Percentiles rank a stretch among this genome's conserved stretches.
Conservation (phyloP, 192 early-diverging fungal genomes). For the Coemansia sp. region DNA sequence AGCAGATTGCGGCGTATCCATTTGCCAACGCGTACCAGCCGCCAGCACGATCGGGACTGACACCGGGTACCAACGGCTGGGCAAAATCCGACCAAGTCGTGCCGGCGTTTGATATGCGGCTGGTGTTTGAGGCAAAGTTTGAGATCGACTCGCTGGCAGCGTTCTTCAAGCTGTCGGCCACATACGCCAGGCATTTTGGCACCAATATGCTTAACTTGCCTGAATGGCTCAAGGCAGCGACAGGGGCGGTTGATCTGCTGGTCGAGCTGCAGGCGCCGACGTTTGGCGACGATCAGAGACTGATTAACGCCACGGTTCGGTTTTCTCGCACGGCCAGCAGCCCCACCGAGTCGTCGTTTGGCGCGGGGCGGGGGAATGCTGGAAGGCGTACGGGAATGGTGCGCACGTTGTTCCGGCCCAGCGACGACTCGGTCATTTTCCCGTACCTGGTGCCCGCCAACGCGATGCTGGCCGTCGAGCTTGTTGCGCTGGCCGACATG, state of each 20-base stretch:
- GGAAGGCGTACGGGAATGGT: slow-evolving; percentile 42
- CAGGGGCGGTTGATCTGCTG: slow-evolving; percentile 31
- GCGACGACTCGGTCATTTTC: slow-evolving; percentile 56
- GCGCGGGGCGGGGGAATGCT: slow-evolving; percentile 42
- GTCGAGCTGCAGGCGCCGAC: slow-evolving; percentile 47
- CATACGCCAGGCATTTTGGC: slow-evolving; percentile 41
- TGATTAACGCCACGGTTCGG: slow-evolving; percentile 25
- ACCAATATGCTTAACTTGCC: slow-evolving; percentile 13
- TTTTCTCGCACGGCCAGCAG: slow-evolving; percentile 22
- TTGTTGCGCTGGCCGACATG: slow-evolving; percentile 44
- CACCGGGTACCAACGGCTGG: slow-evolving; percentile 18
- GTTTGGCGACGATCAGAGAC: slow-evolving; percentile 16
- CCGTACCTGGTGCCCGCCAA: slow-evolving; percentile 62
- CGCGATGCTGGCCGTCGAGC: slow-evolving; percentile 59
- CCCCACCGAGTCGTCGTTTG: slow-evolving; percentile 46
- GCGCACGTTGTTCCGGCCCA: slow-evolving; percentile 54
- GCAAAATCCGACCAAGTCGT: slow-evolving; percentile 37
- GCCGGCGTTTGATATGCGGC: slow-evolving; percentile 31
- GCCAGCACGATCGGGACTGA: slow-evolving; percentile 33
- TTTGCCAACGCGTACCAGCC: slow-evolving; percentile 61
- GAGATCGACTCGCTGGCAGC: slow-evolving; percentile 62
- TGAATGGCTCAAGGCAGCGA: slow-evolving; percentile 46
- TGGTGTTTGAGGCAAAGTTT: slow-evolving; percentile 60
- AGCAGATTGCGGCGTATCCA: slow-evolving; percentile 30
- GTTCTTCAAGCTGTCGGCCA: slow-evolving; percentile 54